phyloP scores from a whole-genome alignment of 257 asterid genomes.

The Lavandula angustifolia region DNA sequence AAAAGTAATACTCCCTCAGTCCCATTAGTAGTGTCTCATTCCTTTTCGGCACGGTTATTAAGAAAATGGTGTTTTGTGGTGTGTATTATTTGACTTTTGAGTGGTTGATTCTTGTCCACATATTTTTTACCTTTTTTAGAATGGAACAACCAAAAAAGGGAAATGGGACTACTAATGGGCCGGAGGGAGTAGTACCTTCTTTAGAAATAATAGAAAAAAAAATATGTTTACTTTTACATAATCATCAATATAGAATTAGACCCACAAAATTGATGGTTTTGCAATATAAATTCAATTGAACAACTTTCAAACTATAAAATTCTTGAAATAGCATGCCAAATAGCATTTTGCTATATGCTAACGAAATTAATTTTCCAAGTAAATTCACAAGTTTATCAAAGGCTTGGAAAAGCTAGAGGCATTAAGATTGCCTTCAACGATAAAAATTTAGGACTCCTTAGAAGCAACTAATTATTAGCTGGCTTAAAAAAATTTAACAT shows the following conservation, averaged over 20 bases:
- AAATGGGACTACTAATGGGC: too few species aligned
- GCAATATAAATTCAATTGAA: background rate
- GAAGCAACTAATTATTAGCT: slow-evolving; percentile 7
- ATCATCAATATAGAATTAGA: background rate
- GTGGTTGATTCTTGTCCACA: too few species aligned
- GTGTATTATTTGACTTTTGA: too few species aligned
- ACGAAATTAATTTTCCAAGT: slow-evolving; percentile 9
- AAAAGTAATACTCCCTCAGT: too few species aligned
- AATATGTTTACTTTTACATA: slow-evolving; percentile 1
- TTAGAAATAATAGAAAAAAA: slow-evolving; percentile 2
- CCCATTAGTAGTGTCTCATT: too few species aligned
- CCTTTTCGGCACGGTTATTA: too few species aligned
- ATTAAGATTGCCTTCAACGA: background rate
- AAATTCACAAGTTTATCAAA: slow-evolving; percentile 13
- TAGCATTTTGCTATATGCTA: background rate
- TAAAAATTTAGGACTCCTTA: background rate
- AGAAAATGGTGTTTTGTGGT: too few species aligned
- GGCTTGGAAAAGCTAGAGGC: slow-evolving; percentile 12
- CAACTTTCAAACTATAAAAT: background rate
- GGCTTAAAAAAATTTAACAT: background rate
- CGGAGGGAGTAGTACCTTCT: slow-evolving; percentile 5
- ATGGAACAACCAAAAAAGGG: too few species aligned
- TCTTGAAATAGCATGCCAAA: slow-evolving; percentile 12
- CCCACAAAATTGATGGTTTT: slow-evolving; percentile 16
- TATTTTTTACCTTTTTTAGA: too few species aligned